Evolutionary conservation across 192 early-diverging fungal genomes (phyloP), one percentile per base, ranked within the genome.

Genomic region (Gorgonomyces haynaldii): DNA sequence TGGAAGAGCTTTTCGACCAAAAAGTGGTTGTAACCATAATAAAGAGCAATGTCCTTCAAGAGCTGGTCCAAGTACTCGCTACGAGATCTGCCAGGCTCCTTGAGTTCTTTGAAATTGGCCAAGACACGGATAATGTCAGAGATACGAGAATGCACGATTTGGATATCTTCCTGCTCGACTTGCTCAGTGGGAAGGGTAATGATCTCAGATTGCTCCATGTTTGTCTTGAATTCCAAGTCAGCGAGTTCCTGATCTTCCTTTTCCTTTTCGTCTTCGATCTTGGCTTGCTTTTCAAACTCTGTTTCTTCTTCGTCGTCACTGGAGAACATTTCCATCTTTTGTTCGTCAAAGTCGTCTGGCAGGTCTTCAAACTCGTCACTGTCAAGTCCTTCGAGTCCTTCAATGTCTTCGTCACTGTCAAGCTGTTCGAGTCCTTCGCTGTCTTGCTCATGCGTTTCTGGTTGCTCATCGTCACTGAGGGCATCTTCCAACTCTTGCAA

Each of bases 11-110:
- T 91, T 53, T 91, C 85, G 58, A 83, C 72, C 54, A 98, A 65
- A 45, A 78, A 96, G 22, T 89, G 81, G 48, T 86, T 89, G 65
- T 96, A 96, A 25, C 93, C 92, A 61, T 96, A 96, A 71, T 96
- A 96, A 32, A 74, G 62, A 40, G 83, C 80, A 46, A 98, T 69
- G 60, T 98, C 95, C 67, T 88, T 86, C 41, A 84, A 56, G 32
- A 95, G 74, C 61, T 87, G 87, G 32, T 76, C 76, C 46, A 92
- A 71, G 53, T 95, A 96, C 43, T 96, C 88, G 38, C 71, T 62
- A 20, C 91, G 81, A 15, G 85, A 81, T 41, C 69, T 73, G 34
- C 70, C 64, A 25, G 75, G 76, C 31, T 91, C 84, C 13, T 85
- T 76, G 54, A 92, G 62, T 21, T 87, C 79, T 27, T 76, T 74